These are phyloP conservation scores for Wickerhamomyces chambardii DNA, from an alignment of 805 yeast species.

Conservation along the genomic window DNA sequence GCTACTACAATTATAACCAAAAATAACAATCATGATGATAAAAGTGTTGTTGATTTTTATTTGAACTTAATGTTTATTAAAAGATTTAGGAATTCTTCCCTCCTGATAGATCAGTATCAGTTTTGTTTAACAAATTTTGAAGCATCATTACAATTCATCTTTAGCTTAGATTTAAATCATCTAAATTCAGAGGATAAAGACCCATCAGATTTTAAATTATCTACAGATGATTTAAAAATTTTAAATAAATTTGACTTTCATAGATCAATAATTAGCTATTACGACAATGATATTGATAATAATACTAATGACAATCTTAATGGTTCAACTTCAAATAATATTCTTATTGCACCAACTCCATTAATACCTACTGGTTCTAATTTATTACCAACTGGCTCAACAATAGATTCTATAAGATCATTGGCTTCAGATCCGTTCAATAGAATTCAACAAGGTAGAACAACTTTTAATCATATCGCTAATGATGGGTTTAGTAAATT, in stretches of 20 bases:
- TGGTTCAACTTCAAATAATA: no score
- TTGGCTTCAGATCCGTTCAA: neutral
- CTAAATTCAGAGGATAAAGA: no score
- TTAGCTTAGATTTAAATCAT: neutral
- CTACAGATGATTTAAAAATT: neutral
- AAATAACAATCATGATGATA: no score
- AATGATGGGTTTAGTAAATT: neutral
- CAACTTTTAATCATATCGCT: neutral
- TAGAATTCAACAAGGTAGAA: neutral
- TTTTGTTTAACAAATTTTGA: constrained; percentile 18
- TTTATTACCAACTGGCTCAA: neutral
- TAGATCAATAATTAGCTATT: neutral
- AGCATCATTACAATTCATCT: constrained; percentile 14
- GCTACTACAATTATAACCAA: no score
- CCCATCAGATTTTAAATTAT: neutral
- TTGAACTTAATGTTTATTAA: constrained; percentile 13
- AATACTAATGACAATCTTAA: no score
- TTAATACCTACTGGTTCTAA: no score
- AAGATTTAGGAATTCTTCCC: constrained; percentile 11
- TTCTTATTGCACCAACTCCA: no score
- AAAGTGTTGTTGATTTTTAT: constrained; percentile 8
- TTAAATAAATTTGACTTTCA: neutral
- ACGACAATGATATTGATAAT: no score
- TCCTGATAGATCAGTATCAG: constrained; percentile 9
- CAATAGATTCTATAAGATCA: neutral